phyloP scores from a whole-genome alignment of 192 early-diverging fungal genomes.

The Umbelopsis isabellina region DNA sequence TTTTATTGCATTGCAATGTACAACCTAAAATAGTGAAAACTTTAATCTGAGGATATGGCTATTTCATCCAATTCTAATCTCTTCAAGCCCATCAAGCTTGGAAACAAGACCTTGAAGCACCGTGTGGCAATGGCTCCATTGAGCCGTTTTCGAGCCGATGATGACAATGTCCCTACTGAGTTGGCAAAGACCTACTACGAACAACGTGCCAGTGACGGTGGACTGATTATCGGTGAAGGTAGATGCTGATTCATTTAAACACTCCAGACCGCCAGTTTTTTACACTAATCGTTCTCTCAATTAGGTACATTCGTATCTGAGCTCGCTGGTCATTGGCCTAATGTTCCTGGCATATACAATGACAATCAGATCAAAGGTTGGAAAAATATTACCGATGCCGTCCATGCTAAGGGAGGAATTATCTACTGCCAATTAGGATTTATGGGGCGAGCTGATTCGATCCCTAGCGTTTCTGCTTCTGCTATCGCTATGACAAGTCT shows the following conservation, averaged over 20 bases:
- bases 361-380: constrained; percentile 49
- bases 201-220: constrained; percentile 27
- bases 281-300: not conserved
- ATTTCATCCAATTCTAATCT: not conserved
- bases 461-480: constrained; percentile 27
- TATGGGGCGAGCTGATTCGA: constrained; percentile 20
- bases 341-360: constrained; percentile 41
- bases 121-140: constrained; percentile 25
- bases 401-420: constrained; percentile 56
- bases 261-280: not conserved
- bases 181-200: constrained; percentile 23
- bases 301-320: constrained; percentile 22
- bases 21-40: no score
- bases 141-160: constrained; percentile 23
- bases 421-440: constrained; percentile 62
- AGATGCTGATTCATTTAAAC: not conserved
- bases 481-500: constrained; percentile 13
- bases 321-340: constrained; percentile 22
- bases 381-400: constrained; percentile 55
- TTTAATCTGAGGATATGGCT: no score
- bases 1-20: no score
- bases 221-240: constrained; percentile 21
- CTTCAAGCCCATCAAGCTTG: constrained; percentile 28
- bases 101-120: constrained; percentile 13
- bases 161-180: constrained; percentile 14